Evolutionary conservation across 306 rosid species (phyloP), one percentile per base, ranked within the genome.

Genomic region (Cicer judaicum): DNA sequence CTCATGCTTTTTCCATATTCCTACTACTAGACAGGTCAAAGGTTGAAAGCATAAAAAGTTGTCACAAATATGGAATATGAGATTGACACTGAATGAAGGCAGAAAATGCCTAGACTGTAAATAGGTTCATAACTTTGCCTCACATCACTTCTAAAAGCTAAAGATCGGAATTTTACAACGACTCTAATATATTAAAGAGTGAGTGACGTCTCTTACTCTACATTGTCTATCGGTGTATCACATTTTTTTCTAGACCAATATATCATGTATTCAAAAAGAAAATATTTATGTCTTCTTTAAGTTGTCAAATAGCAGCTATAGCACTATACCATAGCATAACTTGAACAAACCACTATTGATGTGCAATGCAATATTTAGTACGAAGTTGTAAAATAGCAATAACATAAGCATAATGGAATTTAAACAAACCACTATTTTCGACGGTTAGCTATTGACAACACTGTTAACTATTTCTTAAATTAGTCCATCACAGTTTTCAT

Each of bases 111-210:
- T 16, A 67, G 29, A 24, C 14, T 24, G 41, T 24, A 24, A 14
- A 24, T 39, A 80, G 56, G 42, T 59, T 61, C 67, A 53, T 62
- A 1, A 19, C 42, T 34, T 39, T 46, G n/a, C 59, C 76, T 16
- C 29, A 43, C 11, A 53, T 60, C 64, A 53, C 79, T 70, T 4
- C 38, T 36, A 16, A 61, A 74, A 79, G 14, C 72, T 10, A 75
- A 49, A 36, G 19, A 68, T n/a, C 52, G 2, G 68, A 60, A 40
- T 41, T 34, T 7, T 8, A 52, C 46, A 10, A 60, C 56, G 14
- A 50, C 24, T 14, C 56, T 50, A 50, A 14, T 15, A 14, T n/a
- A 50, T 50, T 50, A 7, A 50, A 50, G 21, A 6, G 15, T 50
- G 56, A 14, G 56, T 10, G 10, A 50, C 19, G 15, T 14, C 21